Conservation (phyloP, 139 green algal genomes). For the Closterium sp. region DNA sequence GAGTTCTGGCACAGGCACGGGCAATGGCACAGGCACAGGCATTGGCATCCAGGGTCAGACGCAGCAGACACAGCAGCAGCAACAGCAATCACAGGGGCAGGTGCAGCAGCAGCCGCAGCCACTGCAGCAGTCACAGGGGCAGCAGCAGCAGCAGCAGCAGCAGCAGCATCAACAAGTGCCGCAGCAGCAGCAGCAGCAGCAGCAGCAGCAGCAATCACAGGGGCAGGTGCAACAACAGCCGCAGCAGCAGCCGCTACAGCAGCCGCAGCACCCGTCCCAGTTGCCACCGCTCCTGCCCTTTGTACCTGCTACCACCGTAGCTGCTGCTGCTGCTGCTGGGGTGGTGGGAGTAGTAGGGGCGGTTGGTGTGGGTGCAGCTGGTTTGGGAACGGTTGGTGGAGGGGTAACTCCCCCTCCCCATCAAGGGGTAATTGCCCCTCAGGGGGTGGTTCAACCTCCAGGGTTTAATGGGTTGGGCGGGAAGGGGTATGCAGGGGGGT, state of each 20-base stretch:
- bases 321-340: not conserved
- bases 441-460: not conserved
- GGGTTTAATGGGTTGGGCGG: not conserved
- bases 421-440: not conserved
- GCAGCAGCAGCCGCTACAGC: no score
- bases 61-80: not conserved
- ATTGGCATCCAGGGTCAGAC: not conserved
- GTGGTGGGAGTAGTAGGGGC: not conserved
- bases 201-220: not conserved
- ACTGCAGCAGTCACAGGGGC: not conserved
- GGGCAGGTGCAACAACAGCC: not conserved
- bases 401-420: not conserved
- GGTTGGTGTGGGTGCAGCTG: not conserved
- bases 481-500: not conserved
- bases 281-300: not conserved
- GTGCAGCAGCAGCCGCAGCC: no score
- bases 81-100: not conserved
- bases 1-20: no score
- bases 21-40: no score
- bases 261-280: not conserved
- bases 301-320: not conserved
- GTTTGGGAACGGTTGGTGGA: not conserved
- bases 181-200: not conserved
- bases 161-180: no score
- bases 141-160: not conserved